A percentile compares a stretch with the other conserved stretches of the same genome.
phyloP scores from a whole-genome alignment of 208 protist species.

The Vickermania ingenoplastis region DNA sequence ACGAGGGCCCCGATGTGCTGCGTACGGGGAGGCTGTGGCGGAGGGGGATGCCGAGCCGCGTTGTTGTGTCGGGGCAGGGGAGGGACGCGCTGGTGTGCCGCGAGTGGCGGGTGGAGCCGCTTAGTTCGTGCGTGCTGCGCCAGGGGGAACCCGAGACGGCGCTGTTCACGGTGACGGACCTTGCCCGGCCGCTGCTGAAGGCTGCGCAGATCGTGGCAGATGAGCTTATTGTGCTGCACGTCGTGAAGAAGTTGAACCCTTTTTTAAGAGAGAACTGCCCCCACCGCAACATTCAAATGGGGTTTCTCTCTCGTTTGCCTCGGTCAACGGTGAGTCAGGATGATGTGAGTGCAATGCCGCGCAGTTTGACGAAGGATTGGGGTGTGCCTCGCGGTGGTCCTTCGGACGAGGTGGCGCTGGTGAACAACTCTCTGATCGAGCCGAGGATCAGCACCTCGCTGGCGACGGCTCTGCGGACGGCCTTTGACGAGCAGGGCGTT shows the following conservation, averaged over 20 bases:
- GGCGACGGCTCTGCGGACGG: constrained; percentile 3
- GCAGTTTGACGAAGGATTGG: too few species aligned
- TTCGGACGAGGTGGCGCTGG: neutral
- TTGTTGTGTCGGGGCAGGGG: neutral
- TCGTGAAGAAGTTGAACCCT: neutral
- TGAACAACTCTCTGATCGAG: neutral
- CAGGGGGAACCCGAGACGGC: constrained; percentile 13
- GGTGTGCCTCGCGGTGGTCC: too few species aligned
- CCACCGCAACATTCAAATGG: too few species aligned
- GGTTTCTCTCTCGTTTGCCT: too few species aligned
- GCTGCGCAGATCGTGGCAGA: neutral
- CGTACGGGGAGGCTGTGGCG: neutral
- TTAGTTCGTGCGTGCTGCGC: neutral
- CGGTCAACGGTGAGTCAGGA: neutral
- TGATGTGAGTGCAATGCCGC: too few species aligned
- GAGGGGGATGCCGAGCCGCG: neutral
- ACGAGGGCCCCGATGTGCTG: constrained; percentile 18
- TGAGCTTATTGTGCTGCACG: neutral
- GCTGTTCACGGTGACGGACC: constrained; percentile 8
- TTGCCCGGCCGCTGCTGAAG: neutral
- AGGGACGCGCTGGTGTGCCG: neutral
- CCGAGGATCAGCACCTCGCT: neutral
- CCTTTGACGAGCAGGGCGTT: constrained; percentile 15
- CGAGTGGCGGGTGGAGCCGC: neutral
- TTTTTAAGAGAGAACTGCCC: neutral